Conservation (phyloP, 129 eudicot species). For the Pulicaria dysenterica region DNA sequence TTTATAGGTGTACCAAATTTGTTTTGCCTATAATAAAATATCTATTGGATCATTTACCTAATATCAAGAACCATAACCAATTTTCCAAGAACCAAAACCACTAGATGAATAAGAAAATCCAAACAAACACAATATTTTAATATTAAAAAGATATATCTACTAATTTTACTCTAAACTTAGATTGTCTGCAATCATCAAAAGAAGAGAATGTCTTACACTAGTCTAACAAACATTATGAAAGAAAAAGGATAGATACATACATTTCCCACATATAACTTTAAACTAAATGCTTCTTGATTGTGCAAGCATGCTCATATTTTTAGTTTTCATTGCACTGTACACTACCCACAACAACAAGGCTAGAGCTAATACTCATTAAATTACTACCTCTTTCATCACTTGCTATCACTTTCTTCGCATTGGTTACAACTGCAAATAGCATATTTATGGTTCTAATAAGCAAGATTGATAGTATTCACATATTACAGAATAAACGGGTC, state of each 20-base stretch:
- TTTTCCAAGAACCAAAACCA: too few species aligned
- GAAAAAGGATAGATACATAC: slow-evolving; percentile 10
- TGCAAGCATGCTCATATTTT: slow-evolving; percentile 29
- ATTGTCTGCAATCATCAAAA: slow-evolving; percentile 14
- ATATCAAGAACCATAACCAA: too few species aligned
- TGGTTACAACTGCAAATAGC: slow-evolving; percentile 30
- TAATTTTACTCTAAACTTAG: slow-evolving; percentile 8
- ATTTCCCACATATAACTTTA: slow-evolving; percentile 25
- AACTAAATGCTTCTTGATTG: slow-evolving; percentile 25
- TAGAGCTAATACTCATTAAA: slow-evolving; percentile 27
- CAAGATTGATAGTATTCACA: too few species aligned
- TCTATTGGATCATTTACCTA: too few species aligned
- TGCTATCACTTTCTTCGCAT: slow-evolving; percentile 36
- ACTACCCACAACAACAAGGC: slow-evolving; percentile 22
- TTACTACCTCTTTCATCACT: slow-evolving; percentile 26
- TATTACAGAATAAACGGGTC: background rate
- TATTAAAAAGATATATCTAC: slow-evolving; percentile 1
- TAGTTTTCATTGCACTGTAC: slow-evolving; percentile 32
- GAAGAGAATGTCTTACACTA: slow-evolving; percentile 8
- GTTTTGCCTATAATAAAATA: too few species aligned
- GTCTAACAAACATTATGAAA: slow-evolving; percentile 24
- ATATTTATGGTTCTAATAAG: background rate
- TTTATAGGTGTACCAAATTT: too few species aligned
- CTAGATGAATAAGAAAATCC: background rate
- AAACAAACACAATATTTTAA: background rate